Percentiles rank a stretch among this genome's conserved stretches.
These are phyloP conservation scores for Globisporangium paroecandrum DNA, from an alignment of 352 stramenopile species.

Conservation along the genomic window DNA sequence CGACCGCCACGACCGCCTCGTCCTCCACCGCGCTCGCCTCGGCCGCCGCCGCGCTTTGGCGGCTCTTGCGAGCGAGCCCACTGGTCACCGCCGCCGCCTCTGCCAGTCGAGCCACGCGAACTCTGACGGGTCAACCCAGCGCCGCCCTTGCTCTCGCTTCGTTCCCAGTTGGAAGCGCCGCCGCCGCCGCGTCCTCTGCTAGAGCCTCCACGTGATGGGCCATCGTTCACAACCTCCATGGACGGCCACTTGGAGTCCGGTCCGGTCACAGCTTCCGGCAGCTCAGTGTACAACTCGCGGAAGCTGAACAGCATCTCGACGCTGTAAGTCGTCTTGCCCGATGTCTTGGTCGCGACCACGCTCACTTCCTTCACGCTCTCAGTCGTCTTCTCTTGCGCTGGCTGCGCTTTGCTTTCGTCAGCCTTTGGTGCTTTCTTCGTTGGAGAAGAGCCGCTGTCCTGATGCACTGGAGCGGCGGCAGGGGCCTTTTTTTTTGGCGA, in stretches of 20 bases:
- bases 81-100: constrained; percentile 33
- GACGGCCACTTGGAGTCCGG: constrained; percentile 56
- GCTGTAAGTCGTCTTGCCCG: constrained; percentile 55
- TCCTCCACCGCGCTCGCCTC: constrained; percentile 33
- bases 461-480: neutral
- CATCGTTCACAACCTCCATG: constrained; percentile 67
- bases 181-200: constrained; percentile 35
- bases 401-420: constrained; percentile 6
- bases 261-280: constrained; percentile 34
- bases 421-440: constrained; percentile 10
- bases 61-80: constrained; percentile 73
- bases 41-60: constrained; percentile 46
- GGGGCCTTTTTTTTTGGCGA: constrained; percentile 7
- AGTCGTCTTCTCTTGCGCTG: constrained; percentile 6
- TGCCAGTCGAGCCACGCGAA: constrained; percentile 30
- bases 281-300: constrained; percentile 50
- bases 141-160: constrained; percentile 49
- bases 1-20: constrained; percentile 38
- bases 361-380: constrained; percentile 28
- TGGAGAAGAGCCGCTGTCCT: constrained; percentile 7
- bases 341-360: constrained; percentile 28
- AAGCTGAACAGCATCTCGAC: constrained; percentile 59
- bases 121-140: constrained; percentile 37
- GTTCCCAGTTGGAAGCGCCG: constrained; percentile 44
- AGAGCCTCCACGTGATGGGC: constrained; percentile 37